Evolutionary conservation across 139 green algal species (phyloP).

Genomic region (Chlamydomonas eustigma): DNA sequence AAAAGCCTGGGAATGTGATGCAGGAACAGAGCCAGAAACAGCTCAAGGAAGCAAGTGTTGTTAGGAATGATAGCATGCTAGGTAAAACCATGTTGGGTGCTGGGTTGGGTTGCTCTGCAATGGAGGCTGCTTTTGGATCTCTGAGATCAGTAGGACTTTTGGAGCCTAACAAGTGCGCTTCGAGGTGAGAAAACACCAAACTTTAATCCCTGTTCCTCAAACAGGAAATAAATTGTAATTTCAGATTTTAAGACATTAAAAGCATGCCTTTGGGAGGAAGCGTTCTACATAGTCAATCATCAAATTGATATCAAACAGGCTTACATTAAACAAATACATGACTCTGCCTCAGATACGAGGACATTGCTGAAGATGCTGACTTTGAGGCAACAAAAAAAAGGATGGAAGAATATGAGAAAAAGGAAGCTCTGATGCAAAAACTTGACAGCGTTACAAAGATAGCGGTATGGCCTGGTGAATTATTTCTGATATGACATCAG

Average conservation of each 20-base stretch:
- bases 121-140: neutral
- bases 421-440: constrained; percentile 27
- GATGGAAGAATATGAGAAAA: constrained; percentile 30
- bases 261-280: neutral
- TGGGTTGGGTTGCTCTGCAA: neutral
- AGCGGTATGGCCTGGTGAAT: constrained; percentile 14
- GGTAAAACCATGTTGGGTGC: neutral
- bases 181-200: too few relatives aligned
- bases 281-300: neutral
- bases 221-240: too few relatives aligned
- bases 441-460: constrained; percentile 31
- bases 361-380: neutral
- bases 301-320: neutral
- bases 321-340: neutral
- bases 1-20: too few relatives aligned
- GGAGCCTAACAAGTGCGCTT: too few relatives aligned
- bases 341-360: neutral
- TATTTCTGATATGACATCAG: neutral
- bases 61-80: neutral
- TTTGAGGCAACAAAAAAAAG: constrained; percentile 12
- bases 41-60: too few relatives aligned
- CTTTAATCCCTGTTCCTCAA: too few relatives aligned
- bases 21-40: too few relatives aligned
- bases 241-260: too few relatives aligned
- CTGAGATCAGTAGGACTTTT: too few relatives aligned